phyloP scores from a whole-genome alignment of 2,329 filamentous ascomycete species.

The Paraphoma chrysanthemicola region DNA sequence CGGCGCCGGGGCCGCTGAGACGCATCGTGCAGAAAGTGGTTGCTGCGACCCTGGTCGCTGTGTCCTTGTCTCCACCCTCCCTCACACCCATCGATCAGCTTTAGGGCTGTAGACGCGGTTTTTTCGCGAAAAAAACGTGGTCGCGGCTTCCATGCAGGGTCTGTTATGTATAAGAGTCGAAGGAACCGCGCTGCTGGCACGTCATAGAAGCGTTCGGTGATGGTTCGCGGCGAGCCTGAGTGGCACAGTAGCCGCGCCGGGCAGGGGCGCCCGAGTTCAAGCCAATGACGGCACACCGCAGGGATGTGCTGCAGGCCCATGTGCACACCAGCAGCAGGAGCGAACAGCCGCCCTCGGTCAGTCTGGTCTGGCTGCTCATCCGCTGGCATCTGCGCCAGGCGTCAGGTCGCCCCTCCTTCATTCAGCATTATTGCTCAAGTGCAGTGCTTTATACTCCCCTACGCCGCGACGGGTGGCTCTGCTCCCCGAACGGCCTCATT shows the following conservation, averaged over 20 bases:
- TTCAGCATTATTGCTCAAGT: slow-evolving; percentile 5
- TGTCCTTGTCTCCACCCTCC: slow-evolving; percentile 30
- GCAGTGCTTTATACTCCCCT: slow-evolving; percentile 39
- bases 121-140: slow-evolving; percentile 43
- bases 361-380: slow-evolving; percentile 29
- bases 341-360: slow-evolving; percentile 39
- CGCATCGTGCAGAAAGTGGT: slow-evolving; percentile 19
- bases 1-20: slow-evolving; percentile 18
- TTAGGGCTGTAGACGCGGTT: slow-evolving; percentile 40
- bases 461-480: slow-evolving; percentile 35
- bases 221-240: slow-evolving; percentile 19
- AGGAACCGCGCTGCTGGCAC: slow-evolving; percentile 36
- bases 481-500: slow-evolving; percentile 25
- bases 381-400: slow-evolving; percentile 37
- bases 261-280: slow-evolving; percentile 19
- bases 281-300: slow-evolving; percentile 19
- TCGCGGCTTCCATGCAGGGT: slow-evolving; percentile 34
- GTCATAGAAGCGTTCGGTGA: slow-evolving; percentile 23
- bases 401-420: slow-evolving; percentile 34
- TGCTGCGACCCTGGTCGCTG: slow-evolving; percentile 24
- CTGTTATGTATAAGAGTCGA: slow-evolving; percentile 24
- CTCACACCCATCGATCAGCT: slow-evolving; percentile 25
- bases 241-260: slow-evolving; percentile 30
- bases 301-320: slow-evolving; percentile 19
- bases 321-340: slow-evolving; percentile 28